Evolutionary conservation across 495 filamentous ascomycete genomes (phyloP).

Genomic region (Neurospora sp.): DNA sequence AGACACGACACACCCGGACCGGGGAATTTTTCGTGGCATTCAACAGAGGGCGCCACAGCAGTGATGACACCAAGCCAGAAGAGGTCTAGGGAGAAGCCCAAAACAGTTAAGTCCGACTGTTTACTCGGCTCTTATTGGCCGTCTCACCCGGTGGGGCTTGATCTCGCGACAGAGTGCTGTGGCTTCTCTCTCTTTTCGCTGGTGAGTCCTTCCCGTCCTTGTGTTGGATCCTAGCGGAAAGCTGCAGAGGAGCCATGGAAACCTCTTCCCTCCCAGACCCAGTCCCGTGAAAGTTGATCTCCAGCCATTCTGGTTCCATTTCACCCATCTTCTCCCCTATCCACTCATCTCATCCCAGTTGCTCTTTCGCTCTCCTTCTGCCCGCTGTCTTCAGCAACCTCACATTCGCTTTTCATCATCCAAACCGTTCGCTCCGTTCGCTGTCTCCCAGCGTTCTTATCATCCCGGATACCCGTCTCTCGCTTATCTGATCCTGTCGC

Average conservation of each 20-base stretch:
- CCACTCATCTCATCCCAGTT: slow-evolving; percentile 3
- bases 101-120: not conserved
- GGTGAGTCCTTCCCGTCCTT: not conserved
- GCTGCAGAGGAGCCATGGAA: slow-evolving; percentile 4
- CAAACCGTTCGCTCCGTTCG: not conserved
- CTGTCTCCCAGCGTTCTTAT: not conserved
- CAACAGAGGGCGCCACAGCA: not conserved
- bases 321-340: not conserved
- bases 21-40: not conserved
- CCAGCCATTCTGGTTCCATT: not conserved
- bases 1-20: not conserved
- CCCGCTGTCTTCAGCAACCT: not conserved
- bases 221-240: not conserved
- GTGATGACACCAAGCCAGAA: not conserved
- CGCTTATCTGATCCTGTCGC: not conserved
- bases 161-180: not conserved
- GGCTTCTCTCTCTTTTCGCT: not conserved
- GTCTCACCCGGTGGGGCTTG: not conserved
- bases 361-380: not conserved
- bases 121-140: not conserved
- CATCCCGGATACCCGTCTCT: not conserved
- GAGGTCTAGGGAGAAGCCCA: not conserved
- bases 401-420: slow-evolving; percentile 3
- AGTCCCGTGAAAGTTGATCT: slow-evolving; percentile 2
- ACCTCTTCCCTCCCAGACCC: slow-evolving; percentile 10